Evolutionary conservation across 1,284 basidiomycete species (phyloP), one percentile per base, ranked within the genome.

Genomic region (Athelia psychrophila): DNA sequence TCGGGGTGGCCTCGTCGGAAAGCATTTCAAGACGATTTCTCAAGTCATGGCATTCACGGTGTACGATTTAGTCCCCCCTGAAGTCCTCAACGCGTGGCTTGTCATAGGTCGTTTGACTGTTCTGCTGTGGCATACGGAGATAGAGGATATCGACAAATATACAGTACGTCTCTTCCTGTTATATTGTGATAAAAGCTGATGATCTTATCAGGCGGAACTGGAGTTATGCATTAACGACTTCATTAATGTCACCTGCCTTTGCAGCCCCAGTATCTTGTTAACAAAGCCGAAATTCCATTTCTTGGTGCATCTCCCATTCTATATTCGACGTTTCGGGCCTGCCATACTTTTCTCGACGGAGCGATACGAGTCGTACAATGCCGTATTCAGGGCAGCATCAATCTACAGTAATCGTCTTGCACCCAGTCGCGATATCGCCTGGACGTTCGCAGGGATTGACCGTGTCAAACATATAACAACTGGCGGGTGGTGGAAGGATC

Each of bases 361-460:
- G 25, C 40, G 44, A 1, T 58, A 40, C 24, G 54, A 60, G 44
- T 49, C 49, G 5, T 58, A 50, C 32, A 54, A 58, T 36, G 20
- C 23, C 2, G 42, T 50, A 2, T 58, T 58, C 25, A 49, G 55
- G 1, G 18, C 15, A 35, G 44, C 20, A 22, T 58, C 53, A 3
- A 30, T 58, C 13, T 48, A 52, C 44, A 56, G 58, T 47, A 60
- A 58, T 44, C 52, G 47, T 2, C 56, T 54, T 18, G 54, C 55
- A 3, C 56, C 56, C 8, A 56, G 55, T 32, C 53, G 50, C 1
- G 54, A 58, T 40, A 54, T 53, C 18, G 54, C 49, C 15, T 3
- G 25, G 4, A 25, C 36, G 8, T 52, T 57, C 27, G 47, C 52
- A 2, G 32, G 23, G 2, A 40, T 54, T n/a, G 52, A 51, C 18